Conservation (phyloP, 1,284 basidiomycete genomes). For the Ceratobasidium theobromae region DNA sequence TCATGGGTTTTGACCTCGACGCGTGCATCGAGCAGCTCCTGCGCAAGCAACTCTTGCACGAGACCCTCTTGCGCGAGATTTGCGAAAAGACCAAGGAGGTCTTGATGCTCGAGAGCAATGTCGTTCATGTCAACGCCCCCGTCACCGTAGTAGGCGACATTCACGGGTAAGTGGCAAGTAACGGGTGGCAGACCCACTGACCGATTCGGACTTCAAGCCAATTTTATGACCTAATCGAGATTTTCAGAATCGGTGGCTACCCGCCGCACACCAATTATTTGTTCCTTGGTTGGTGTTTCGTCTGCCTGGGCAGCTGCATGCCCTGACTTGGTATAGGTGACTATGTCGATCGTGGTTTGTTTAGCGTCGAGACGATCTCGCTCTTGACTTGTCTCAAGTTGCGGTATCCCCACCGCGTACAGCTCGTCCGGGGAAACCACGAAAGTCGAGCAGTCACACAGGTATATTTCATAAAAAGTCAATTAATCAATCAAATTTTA, state of each 20-base stretch:
- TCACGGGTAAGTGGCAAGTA: conserved; percentile 76
- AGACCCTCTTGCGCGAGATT: conserved; percentile 90
- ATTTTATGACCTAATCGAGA: conserved; percentile 99
- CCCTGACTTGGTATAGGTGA: conserved; percentile 65
- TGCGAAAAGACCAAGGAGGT: conserved; percentile 99
- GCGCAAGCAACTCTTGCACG: conserved; percentile 89
- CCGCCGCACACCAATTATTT: conserved; percentile 97
- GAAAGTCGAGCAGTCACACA: conserved; percentile 98
- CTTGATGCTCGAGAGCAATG: conserved; percentile 98
- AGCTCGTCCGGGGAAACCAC: conserved; percentile 97
- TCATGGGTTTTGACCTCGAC: conserved; percentile 77
- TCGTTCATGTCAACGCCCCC: conserved; percentile 96
- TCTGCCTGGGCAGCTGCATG: conserved; percentile 18
- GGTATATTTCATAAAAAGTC: no score
- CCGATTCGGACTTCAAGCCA: conserved; percentile 59
- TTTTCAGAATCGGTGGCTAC: conserved; percentile 97
- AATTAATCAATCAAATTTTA: no score
- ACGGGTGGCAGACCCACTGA: conserved; percentile 26
- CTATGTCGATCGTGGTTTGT: conserved; percentile 96
- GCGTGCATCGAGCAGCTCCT: conserved; percentile 90
- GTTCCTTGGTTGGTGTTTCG: conserved; percentile 82
- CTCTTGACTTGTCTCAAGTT: conserved; percentile 96
- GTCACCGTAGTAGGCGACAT: conserved; percentile 99
- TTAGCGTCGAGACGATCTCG: conserved; percentile 98
- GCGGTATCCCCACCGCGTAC: conserved; percentile 95